Percentiles rank a stretch among this genome's conserved stretches.
Conservation (phyloP, 2,329 filamentous ascomycete genomes). For the Pestalotiopsis sp. region DNA sequence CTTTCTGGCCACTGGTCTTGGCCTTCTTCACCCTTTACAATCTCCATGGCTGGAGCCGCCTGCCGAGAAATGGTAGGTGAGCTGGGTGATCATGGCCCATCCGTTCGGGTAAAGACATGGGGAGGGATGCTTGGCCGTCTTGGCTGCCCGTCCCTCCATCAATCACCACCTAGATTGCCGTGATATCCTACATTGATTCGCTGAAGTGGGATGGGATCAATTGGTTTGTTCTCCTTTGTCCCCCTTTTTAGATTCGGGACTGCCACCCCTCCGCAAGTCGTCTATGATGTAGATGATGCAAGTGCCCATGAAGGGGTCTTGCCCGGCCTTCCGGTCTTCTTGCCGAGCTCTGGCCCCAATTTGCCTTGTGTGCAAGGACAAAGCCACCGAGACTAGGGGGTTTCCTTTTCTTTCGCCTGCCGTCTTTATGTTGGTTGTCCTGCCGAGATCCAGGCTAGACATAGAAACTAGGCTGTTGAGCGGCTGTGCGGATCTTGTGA, state of each 20-base stretch:
- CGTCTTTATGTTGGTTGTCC: neutral
- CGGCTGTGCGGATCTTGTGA: neutral
- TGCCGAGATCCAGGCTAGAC: neutral
- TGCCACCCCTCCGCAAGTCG: neutral
- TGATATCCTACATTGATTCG: constrained; percentile 17
- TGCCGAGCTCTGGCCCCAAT: neutral
- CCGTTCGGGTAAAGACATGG: constrained; percentile 16
- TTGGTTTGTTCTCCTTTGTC: constrained; percentile 1
- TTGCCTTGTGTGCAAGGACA: neutral
- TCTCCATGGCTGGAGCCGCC: neutral
- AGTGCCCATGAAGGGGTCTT: neutral
- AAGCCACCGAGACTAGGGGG: neutral
- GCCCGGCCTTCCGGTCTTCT: neutral
- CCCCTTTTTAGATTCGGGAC: neutral
- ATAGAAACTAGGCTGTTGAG: neutral
- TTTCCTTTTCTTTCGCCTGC: neutral
- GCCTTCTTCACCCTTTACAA: neutral
- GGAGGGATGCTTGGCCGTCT: constrained; percentile 19
- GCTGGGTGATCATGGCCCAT: neutral
- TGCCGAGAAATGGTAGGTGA: neutral
- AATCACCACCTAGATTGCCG: constrained; percentile 15
- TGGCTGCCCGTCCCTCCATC: constrained; percentile 14
- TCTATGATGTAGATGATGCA: constrained; percentile 4
- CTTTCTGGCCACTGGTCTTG: neutral
- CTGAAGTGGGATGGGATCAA: constrained; percentile 7